Evolutionary conservation across 495 filamentous ascomycete genomes (phyloP), one percentile per base, ranked within the genome.

Genomic region (Podospora conica): DNA sequence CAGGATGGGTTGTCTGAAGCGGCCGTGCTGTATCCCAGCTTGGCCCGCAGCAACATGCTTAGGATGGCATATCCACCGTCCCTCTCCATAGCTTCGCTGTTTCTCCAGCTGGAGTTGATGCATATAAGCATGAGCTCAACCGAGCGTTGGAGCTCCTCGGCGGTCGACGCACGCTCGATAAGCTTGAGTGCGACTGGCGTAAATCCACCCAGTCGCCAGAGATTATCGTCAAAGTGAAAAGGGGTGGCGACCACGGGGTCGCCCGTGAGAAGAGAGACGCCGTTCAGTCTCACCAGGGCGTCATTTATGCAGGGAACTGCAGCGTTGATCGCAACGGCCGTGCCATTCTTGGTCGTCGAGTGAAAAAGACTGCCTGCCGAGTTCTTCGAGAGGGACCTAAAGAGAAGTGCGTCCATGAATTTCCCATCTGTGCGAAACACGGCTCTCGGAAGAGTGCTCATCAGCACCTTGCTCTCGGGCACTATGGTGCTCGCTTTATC

Each of bases 51-150:
- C 18, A 96, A 75, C 63, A 85, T 83, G 57, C 88, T 90, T 31
- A 98, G 80, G n/a, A 97, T 89, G 15, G 90, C 89, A 74, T 96
- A 98, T 11, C 93, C 95, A 71, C 93, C 96, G 63, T 96, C 93
- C 72, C 87, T 87, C 76, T 98, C 95, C 92, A 98, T 96, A 58
- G 94, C 93, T 76, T 98, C 95, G 70, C 96, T 98, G 68, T 97
- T 98, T 69, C 95, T 86, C 95, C 95, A 98, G 74, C 88, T 97
- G 58, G 89, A 87, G 71, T 90, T 86, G 18, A 96, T 88, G 61
- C 89, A 88, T 72, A 89, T 86, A 67, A 97, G 92, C 55, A 96
- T 80, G 60, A 95, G 89, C 68, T 93, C 86, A 11, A 96, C 88
- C 3, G 93, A 88, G 48, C 90, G 83, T n/a, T 91, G 78, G 40